Base-by-base conservation (phyloP, 1,139 yeast species). In the Groenewaldozyma sp. region DNA sequence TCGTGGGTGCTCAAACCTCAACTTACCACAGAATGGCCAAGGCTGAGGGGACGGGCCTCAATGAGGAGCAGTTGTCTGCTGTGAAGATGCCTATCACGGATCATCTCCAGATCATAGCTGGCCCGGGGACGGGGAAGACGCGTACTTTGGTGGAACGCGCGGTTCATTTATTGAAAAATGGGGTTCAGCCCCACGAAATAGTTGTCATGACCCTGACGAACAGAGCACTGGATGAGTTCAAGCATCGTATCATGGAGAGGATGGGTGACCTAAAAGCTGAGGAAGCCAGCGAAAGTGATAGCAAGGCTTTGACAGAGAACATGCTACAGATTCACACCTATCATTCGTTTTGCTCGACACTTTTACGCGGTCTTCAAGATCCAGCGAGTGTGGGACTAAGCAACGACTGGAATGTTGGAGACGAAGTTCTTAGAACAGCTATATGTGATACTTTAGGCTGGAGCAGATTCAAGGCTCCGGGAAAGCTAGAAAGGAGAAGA, bases 171-270 rank as follows among this genome's bases (percentile, higher is more conserved):
- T 52, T 86, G 18, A 49, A 75, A 1, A 60, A 69, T 5, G 71
- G 74, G 28, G 55, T 66, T 2, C 61, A 67, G 1, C 88, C 95
- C 0, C 67, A 70, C 24, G 63, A 71, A 35, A 70, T 88, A 27
- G 71, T 87, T 10, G 91, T 87, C 17, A 82, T 95, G 2, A 86
- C 96, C 1, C 87, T 87, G 62, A 87, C 96, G 17, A 82, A 82
- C 54, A 82, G 81, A 50, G 95, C 96, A 0, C 91, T 95, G 4
- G 71, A 68, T 42, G 95, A 43, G 21, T 50, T 49, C 27, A 36
- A 41, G n/a, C 35, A 34, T n/a, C 49, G 87, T 58, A 78, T 87
- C 78, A 62, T 65, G 9, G 79, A 74, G 35, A 62, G 95, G 31
- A 55, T 83, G 4, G 54, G 61, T 22, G 26, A 32, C 4, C 38